A percentile compares a stretch with the other conserved stretches of the same genome.
phyloP scores from a whole-genome alignment of 2,329 filamentous ascomycete genomes.

The Dactylonectria macrodidyma region DNA sequence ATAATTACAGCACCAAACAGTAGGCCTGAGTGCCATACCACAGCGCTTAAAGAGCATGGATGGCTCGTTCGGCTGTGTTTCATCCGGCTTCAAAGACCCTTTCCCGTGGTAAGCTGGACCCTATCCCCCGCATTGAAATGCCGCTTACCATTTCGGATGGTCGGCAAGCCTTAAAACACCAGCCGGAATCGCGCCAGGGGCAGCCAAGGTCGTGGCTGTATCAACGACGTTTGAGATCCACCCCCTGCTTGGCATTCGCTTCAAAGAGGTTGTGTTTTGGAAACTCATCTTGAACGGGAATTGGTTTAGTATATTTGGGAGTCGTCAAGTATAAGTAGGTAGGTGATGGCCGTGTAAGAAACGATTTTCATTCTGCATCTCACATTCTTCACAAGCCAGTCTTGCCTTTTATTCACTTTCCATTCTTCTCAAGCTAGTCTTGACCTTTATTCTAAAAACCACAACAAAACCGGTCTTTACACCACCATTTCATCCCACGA shows the following conservation, averaged over 20 bases:
- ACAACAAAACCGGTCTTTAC: not conserved
- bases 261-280: not conserved
- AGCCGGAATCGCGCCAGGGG: not conserved
- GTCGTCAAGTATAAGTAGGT: not conserved
- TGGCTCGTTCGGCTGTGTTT: not conserved
- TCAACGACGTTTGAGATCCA: constrained; percentile 2
- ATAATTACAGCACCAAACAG: not conserved
- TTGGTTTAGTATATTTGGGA: not conserved
- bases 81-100: not conserved
- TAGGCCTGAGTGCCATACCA: not conserved
- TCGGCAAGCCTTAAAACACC: constrained; percentile 5
- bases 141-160: not conserved
- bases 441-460: not conserved
- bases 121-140: not conserved
- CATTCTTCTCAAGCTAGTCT: not conserved
- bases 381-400: not conserved
- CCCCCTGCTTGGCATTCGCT: not conserved
- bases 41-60: not conserved
- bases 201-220: not conserved
- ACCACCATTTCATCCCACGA: not conserved
- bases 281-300: too few relatives aligned
- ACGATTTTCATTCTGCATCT: not conserved
- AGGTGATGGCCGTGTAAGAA: not conserved
- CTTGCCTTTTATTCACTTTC: too few relatives aligned
- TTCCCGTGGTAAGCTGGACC: not conserved